Evolutionary conservation across 176 grass and related monocot species (phyloP), one percentile per base, ranked within the genome.

Genomic region (Zoysia japonica): DNA sequence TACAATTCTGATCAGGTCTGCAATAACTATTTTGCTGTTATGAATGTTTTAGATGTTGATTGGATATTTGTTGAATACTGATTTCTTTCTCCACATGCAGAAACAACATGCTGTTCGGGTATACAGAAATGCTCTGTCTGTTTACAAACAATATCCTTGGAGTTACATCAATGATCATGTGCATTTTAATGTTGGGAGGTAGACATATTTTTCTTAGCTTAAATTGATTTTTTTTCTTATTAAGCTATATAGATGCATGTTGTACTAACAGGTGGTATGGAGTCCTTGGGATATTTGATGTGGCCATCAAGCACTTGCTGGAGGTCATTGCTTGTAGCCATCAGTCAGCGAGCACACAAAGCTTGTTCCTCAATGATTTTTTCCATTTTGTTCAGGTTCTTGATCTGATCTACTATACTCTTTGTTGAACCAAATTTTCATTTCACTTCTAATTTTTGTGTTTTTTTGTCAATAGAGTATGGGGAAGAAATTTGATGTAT

Each of bases 181-280:
- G 69, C 96, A 95, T 87, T 99, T 91, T 85, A 99, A 99, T 91
- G 71, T 99, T 77, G 96, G 96, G 78, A 99, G 96, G 96, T 99
- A 91, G 5, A 46, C 74, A 35, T 3, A 9, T 71, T 60, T 70
- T 86, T 80, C 2, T 28, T 47, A 65, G 67, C 72, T 61, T 85
- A 16, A 81, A 67, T 76, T 15, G 35, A 77, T 28, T 65, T 86
- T 70, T 83, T 53, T 86, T 52, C 6, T 45, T 45, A 6, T 52
- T 66, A 72, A 7, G 50, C 36, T 74, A 63, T 80, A 83, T 17
- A 79, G 72, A 78, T 46, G 71, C 78, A 54, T 61, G 43, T 61
- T 71, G 47, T 65, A 65, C 74, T 50, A 80, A 73, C 78, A 99
- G 96, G 90, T 99, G 96, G 96, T 99, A 95, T 70, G 92, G 92